These are phyloP conservation scores for Sporodiniella umbellata DNA, from an alignment of 371 early-diverging fungal genomes.

Conservation along the genomic window DNA sequence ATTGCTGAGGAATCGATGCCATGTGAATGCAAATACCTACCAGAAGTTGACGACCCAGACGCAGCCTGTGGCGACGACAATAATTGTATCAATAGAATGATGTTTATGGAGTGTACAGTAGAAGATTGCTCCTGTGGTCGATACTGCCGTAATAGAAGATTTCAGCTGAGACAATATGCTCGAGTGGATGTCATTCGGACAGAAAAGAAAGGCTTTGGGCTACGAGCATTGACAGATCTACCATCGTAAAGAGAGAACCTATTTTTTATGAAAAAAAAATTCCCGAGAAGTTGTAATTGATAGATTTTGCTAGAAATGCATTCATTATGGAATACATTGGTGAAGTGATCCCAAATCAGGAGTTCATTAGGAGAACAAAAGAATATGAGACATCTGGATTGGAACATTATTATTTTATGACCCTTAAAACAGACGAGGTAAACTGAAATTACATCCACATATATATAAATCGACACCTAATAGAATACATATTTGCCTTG, in stretches of 20 bases:
- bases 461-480: neutral
- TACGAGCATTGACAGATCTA: conserved; percentile 69
- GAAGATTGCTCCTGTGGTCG: conserved; percentile 88
- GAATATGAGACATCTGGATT: conserved; percentile 79
- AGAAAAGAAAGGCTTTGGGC: conserved; percentile 90
- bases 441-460: neutral
- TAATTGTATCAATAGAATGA: conserved; percentile 88
- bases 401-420: conserved; percentile 97
- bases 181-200: conserved; percentile 84
- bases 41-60: conserved; percentile 38
- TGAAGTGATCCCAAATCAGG: conserved; percentile 80
- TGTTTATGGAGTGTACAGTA: conserved; percentile 90
- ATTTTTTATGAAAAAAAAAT: neutral
- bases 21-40: conserved; percentile 78
- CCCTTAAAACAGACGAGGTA: conserved; percentile 85
- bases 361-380: conserved; percentile 78
- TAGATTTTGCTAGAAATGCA: conserved; percentile 30
- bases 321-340: conserved; percentile 98
- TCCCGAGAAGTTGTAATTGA: too few relatives aligned
- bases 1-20: conserved; percentile 74
- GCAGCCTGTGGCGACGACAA: conserved; percentile 86
- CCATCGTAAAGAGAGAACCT: conserved; percentile 48
- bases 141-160: conserved; percentile 89
- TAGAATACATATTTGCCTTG: neutral
- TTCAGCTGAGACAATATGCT: conserved; percentile 81